Conservation (phyloP, 2,329 filamentous ascomycete species). For the Hymenoscyphus linearis region DNA sequence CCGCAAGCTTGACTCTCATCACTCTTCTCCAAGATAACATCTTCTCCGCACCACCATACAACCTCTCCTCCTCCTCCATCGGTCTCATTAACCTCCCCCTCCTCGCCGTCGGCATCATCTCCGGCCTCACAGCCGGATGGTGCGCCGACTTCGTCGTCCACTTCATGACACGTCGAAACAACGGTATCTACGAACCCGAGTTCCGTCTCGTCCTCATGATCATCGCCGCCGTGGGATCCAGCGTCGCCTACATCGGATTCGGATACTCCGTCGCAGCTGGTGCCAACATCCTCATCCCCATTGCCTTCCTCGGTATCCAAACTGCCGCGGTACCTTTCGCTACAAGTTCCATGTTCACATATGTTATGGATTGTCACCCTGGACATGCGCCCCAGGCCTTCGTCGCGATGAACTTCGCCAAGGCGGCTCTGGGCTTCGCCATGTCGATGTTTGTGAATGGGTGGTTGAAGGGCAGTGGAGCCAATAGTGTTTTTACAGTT, state of each 20-base stretch:
- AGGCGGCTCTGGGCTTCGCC: constrained; percentile 34
- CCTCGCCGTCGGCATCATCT: constrained; percentile 28
- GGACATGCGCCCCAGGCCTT: constrained; percentile 37
- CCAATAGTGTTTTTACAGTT: constrained; percentile 20
- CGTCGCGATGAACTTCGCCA: constrained; percentile 38
- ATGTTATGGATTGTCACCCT: constrained; percentile 38
- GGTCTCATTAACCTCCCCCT: constrained; percentile 21
- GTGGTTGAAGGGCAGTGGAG: constrained; percentile 27
- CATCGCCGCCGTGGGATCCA: constrained; percentile 29
- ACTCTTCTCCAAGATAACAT: constrained; percentile 22
- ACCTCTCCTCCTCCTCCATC: constrained; percentile 18
- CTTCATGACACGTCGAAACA: constrained; percentile 44
- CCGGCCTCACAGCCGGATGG: constrained; percentile 32
- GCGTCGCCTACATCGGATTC: constrained; percentile 38
- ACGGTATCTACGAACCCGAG: constrained; percentile 48
- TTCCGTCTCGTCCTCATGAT: constrained; percentile 41
- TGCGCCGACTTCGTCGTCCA: constrained; percentile 36
- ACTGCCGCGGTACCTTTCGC: constrained; percentile 35
- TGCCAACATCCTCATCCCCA: constrained; percentile 27
- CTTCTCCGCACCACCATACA: constrained; percentile 22
- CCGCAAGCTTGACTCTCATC: constrained; percentile 23
- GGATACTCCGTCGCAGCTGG: constrained; percentile 33
- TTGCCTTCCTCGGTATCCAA: constrained; percentile 35
- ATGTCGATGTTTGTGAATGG: constrained; percentile 25
- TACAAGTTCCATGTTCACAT: constrained; percentile 35